Conservation (phyloP, 441 rosid genomes). For the Pelargonium australe region DNA sequence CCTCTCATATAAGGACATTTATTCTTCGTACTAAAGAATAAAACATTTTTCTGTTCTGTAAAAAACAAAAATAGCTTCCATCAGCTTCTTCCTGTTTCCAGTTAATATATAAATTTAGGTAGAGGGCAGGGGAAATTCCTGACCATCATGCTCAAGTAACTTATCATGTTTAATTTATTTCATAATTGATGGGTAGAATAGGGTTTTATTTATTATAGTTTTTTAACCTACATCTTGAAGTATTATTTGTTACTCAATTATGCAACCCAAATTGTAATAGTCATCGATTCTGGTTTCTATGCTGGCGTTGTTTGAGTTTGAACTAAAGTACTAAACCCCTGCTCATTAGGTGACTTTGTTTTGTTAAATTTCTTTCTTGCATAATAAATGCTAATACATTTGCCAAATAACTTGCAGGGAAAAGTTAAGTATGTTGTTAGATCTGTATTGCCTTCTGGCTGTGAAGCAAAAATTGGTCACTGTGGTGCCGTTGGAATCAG, state of each 20-base stretch:
- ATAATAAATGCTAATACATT: slow-evolving; percentile 23
- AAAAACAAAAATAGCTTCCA: neutral
- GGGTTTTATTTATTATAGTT: neutral
- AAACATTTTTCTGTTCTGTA: neutral
- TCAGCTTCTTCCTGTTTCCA: neutral
- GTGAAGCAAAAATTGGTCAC: slow-evolving; percentile 59
- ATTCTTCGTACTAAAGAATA: neutral
- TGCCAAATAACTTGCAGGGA: slow-evolving; percentile 48
- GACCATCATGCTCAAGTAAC: neutral
- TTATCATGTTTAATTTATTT: neutral
- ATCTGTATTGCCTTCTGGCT: slow-evolving; percentile 83
- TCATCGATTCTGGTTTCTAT: neutral
- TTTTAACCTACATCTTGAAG: neutral
- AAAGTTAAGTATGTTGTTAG: slow-evolving; percentile 83
- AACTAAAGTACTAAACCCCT: neutral
- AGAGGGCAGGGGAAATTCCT: neutral
- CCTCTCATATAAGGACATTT: neutral
- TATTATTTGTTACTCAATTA: neutral
- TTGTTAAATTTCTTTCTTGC: slow-evolving; percentile 3
- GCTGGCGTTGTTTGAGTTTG: neutral
- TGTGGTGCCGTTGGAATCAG: slow-evolving; percentile 86
- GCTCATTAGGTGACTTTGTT: neutral
- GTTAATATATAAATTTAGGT: neutral
- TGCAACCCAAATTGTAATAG: neutral
- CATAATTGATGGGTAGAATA: neutral